A percentile compares a stretch with the other conserved stretches of the same genome.
phyloP scores from a whole-genome alignment of 2,329 filamentous ascomycete species.

The Fusarium sp. region DNA sequence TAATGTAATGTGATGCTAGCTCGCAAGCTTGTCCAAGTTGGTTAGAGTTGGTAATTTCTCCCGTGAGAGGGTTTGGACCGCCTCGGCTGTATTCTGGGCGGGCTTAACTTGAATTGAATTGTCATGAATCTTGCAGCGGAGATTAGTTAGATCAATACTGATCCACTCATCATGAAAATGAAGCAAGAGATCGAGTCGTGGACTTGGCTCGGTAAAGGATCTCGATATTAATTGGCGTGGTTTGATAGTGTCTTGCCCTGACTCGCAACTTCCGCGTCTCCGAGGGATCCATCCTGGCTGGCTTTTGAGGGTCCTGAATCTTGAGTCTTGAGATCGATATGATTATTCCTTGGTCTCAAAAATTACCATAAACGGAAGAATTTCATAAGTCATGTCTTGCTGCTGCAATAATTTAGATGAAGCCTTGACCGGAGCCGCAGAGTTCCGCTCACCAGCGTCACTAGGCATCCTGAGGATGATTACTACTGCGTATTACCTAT shows the following conservation, averaged over 20 bases:
- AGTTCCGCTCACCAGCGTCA: background rate
- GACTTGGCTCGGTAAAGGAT: conserved; percentile 15
- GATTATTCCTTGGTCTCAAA: background rate
- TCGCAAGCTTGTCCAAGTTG: conserved; percentile 19
- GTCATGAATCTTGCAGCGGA: background rate
- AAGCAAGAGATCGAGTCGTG: conserved; percentile 16
- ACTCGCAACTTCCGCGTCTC: conserved; percentile 17
- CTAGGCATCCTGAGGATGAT: background rate
- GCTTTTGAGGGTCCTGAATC: background rate
- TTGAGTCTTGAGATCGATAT: background rate
- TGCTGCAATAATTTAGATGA: background rate
- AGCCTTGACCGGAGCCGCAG: background rate
- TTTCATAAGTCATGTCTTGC: background rate
- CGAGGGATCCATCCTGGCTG: conserved; percentile 13
- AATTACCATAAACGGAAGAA: background rate
- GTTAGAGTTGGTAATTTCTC: conserved; percentile 1
- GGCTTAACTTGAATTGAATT: background rate
- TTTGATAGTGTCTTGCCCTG: conserved; percentile 8
- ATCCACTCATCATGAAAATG: conserved; percentile 13
- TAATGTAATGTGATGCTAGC: background rate
- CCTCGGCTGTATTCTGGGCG: conserved; percentile 2
- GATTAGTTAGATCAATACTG: conserved; percentile 10
- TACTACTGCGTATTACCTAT: background rate
- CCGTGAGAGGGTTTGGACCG: background rate
- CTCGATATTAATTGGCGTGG: conserved; percentile 2